Conservation (phyloP, 441 rosid genomes). For the Syzygium syzygioides region DNA sequence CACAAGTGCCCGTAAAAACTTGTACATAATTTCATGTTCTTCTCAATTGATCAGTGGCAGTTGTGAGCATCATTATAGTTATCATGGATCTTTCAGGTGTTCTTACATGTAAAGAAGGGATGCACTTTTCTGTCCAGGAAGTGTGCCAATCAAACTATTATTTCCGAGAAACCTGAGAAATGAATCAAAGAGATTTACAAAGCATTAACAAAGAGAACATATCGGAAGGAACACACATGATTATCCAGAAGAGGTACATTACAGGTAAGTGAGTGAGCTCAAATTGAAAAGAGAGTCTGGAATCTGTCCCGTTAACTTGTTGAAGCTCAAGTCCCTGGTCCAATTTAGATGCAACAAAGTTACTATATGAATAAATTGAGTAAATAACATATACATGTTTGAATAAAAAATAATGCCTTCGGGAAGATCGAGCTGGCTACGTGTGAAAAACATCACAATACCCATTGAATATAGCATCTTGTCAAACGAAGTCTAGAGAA, state of each 20-base stretch:
- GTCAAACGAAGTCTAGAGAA: neutral
- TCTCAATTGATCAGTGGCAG: neutral
- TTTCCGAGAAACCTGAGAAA: conserved; percentile 58
- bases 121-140: conserved; percentile 43
- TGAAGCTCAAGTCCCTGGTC: conserved; percentile 67
- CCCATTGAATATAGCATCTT: fast-evolving
- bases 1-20: neutral
- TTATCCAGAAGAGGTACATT: conserved; percentile 4
- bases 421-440: neutral
- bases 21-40: neutral
- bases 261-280: conserved; percentile 37
- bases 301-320: conserved; percentile 35
- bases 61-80: neutral
- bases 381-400: neutral
- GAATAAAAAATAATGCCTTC: neutral
- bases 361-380: neutral
- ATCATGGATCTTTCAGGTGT: neutral
- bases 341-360: neutral
- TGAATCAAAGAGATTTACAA: neutral
- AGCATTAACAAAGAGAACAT: neutral
- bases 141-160: conserved; percentile 44
- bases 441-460: neutral
- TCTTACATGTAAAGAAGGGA: conserved; percentile 53
- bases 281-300: conserved; percentile 45
- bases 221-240: neutral